These are phyloP conservation scores for Suhomyces faveliae DNA, from an alignment of 805 yeast species.

Conservation along the genomic window DNA sequence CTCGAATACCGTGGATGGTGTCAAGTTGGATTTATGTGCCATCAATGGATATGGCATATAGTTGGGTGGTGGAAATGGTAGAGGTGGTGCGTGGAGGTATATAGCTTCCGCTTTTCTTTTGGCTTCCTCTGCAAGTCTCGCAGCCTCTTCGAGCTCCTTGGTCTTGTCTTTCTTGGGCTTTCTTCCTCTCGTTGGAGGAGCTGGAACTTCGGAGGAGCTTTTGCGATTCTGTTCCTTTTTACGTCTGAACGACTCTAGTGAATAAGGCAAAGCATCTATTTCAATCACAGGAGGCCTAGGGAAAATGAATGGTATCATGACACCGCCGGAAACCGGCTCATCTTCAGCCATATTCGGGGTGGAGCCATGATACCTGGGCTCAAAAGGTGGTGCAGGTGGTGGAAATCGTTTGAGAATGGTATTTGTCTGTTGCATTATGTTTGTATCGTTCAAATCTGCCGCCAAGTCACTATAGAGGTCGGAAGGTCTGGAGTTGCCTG, in stretches of 20 bases:
- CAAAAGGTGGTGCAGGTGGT: conserved; percentile 40
- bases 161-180: neutral
- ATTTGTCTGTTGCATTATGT: conserved; percentile 18
- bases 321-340: conserved; percentile 20
- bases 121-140: conserved; percentile 1
- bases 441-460: conserved; percentile 13
- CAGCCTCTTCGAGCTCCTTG: conserved; percentile 8
- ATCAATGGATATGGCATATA: conserved; percentile 45
- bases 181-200: conserved; percentile 5
- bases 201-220: neutral
- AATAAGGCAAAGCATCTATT: conserved; percentile 21
- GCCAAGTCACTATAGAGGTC: conserved; percentile 39
- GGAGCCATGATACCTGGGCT: conserved; percentile 2
- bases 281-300: conserved; percentile 41
- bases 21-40: conserved; percentile 33
- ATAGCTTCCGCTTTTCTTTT: neutral
- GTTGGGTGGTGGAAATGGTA: conserved; percentile 46
- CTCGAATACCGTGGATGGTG: conserved; percentile 37
- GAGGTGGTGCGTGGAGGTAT: conserved; percentile 32
- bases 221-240: neutral
- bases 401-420: conserved; percentile 30
- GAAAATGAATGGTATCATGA: conserved; percentile 44
- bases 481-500: conserved; percentile 24
- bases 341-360: conserved; percentile 4
- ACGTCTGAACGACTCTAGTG: conserved; percentile 13